Evolutionary conservation across 768 basidiomycete genomes (phyloP).

Genomic region (Plicaturopsis crispa): DNA sequence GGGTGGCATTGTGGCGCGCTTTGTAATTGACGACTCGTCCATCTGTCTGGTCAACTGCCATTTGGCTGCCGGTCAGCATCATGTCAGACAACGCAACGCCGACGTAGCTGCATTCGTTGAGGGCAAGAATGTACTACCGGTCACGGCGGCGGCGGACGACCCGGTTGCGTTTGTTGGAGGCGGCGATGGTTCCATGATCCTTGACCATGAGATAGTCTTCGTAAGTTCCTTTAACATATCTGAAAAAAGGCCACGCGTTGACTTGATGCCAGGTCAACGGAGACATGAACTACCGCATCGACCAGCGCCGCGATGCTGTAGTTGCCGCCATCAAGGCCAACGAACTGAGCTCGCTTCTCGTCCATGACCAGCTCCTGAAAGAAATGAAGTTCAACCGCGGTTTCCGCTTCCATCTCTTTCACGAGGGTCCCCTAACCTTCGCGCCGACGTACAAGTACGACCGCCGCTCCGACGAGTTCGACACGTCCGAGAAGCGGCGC

Average conservation of each 20-base stretch:
- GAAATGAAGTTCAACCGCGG: constrained; percentile 84
- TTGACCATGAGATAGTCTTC: constrained; percentile 94
- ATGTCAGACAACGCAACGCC: constrained; percentile 74
- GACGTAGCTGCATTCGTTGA: constrained; percentile 88
- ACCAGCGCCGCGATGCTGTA: constrained; percentile 82
- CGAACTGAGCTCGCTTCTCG: constrained; percentile 54
- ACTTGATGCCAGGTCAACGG: constrained; percentile 76
- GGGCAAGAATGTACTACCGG: constrained; percentile 60
- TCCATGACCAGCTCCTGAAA: constrained; percentile 84
- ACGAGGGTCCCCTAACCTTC: constrained; percentile 78
- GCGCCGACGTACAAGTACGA: constrained; percentile 96
- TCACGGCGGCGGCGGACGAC: constrained; percentile 38
- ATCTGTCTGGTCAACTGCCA: constrained; percentile 96
- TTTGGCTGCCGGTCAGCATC: constrained; percentile 90
- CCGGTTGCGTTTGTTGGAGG: constrained; percentile 75
- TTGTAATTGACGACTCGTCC: constrained; percentile 88
- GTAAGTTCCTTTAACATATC: constrained; percentile 33
- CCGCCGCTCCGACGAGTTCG: constrained; percentile 67
- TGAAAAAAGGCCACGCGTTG: too few species aligned
- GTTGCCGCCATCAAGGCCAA: constrained; percentile 60
- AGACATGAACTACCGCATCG: constrained; percentile 97
- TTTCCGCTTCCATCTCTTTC: constrained; percentile 79
- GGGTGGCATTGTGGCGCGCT: constrained; percentile 88
- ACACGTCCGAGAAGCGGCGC: constrained; percentile 82
- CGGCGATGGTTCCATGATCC: constrained; percentile 86